Evolutionary conservation across 2,329 filamentous ascomycete genomes (phyloP).

Genomic region (Metarhizium rileyi): DNA sequence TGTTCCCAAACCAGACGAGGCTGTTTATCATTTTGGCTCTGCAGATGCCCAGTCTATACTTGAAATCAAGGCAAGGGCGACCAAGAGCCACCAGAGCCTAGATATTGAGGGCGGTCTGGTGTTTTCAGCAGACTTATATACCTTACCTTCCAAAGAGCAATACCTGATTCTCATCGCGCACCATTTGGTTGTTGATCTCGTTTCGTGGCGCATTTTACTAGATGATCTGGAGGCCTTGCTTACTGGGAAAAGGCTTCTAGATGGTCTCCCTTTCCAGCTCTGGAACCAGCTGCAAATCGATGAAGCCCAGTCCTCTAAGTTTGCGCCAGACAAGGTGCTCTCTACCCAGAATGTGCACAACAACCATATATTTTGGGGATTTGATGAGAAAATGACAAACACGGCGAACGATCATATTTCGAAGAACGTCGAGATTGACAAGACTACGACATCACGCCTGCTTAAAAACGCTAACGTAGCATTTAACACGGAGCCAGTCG

Average conservation of each 20-base stretch:
- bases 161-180: conserved; percentile 23
- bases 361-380: conserved; percentile 3
- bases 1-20: not conserved
- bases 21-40: conserved; percentile 2
- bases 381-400: not conserved
- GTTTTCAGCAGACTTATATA: conserved; percentile 7
- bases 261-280: conserved; percentile 21
- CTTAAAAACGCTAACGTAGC: conserved; percentile 11
- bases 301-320: conserved; percentile 11
- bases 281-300: conserved; percentile 26
- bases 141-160: conserved; percentile 9
- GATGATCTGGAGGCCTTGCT: conserved; percentile 32
- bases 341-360: not conserved
- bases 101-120: conserved; percentile 7
- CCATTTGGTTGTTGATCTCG: conserved; percentile 33
- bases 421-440: conserved; percentile 1
- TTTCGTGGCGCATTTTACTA: conserved; percentile 35
- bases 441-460: conserved; percentile 3
- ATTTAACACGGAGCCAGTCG: conserved; percentile 21
- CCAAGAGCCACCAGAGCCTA: not conserved
- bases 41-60: not conserved
- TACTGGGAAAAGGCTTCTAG: conserved; percentile 9
- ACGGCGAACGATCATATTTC: conserved; percentile 2
- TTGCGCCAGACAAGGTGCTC: not conserved
- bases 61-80: not conserved